Evolutionary conservation across 2,329 filamentous ascomycete species (phyloP), one percentile per base, ranked within the genome.

Genomic region (Fusarium tjaetaba): DNA sequence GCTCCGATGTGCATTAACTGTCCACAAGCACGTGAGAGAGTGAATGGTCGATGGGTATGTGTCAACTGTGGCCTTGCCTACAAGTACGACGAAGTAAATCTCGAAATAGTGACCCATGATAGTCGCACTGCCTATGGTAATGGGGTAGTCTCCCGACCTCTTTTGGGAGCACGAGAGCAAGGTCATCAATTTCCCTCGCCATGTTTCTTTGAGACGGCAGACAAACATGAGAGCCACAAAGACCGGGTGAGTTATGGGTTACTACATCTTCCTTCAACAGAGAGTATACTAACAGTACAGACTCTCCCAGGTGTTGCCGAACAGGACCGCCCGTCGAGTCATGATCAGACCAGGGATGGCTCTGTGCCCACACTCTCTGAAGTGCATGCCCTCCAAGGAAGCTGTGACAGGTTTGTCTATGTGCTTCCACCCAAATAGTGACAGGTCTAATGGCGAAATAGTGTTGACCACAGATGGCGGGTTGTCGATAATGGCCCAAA

Each of bases 281-380:
- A 49, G 4, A n/a, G 5, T 11, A 48, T 52, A 51, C 58, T 73
- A 26, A 73, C 16, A 45, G 39, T n/a, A 20, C 24, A 72, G 64
- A 10, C 14, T 53, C 16, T 20, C 34, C n/a, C 41, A 15, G 13
- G n/a, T 30, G n/a, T 8, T 16, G 32, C 16, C 26, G 22, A 36
- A 11, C 30, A 24, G 18, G 26, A 11, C 26, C 14, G 24, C 24
- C 55, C 36, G 20, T 14, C 13, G 15, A 36, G 22, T 34, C 36
- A 46, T 34, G 43, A 10, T 36, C 18, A 30, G 11, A 41, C n/a
- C 15, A 30, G 16, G n/a, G 30, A n/a, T n/a, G 28, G 10, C 16
- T 36, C 45, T 41, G n/a, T 28, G 34, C 45, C 15, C 24, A 28
- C 42, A 15, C 32, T 26, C 11, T 73, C 71, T n/a, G 18, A 36